Evolutionary conservation across 257 asterid species (phyloP), one percentile per base, ranked within the genome.

Genomic region (Forsythia viridissima): DNA sequence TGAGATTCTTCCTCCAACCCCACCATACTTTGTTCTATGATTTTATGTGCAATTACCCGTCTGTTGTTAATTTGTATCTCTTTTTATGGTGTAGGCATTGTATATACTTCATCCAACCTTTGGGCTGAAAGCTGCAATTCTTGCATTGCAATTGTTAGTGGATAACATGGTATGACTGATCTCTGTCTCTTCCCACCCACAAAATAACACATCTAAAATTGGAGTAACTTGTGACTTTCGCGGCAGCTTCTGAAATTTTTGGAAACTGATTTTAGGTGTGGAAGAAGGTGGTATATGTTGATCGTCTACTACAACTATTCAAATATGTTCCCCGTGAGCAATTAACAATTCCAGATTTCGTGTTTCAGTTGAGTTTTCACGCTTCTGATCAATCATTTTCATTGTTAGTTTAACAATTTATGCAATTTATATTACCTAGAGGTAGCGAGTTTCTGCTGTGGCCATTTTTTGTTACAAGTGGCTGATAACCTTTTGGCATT

Each of bases 221-320:
- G 48, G 69, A 42, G 76, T 44, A 73, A 55, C 48, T n/a, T 42
- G 1, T 41, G 59, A 67, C 52, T 61, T 57, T 76, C 68, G 20
- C 74, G 51, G 63, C 40, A 85, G 40, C 61, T 55, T 4, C 55
- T 66, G 36, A 77, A 37, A 16, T 18, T 59, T 63, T 30, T 63
- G 1, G 9, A 52, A 73, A 70, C 39, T 42, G 38, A 78, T 75
- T 74, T 78, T 87, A 96, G 99, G 97, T 91, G 18, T 96, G 99
- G 99, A 92, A 93, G 86, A 96, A 93, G 82, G 99, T 96, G 80
- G 90, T 96, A 41, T 96, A 93, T 8, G 88, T 96, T 34, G 98
- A 96, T 79, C 96, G 97, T 68, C 99, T 96, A 83, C 90, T 92
- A 74, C 98, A 93, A 88, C 89, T 96, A 61, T 93, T 96, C 87